These are phyloP conservation scores for Allomyces macrogynus DNA, from an alignment of 192 early-diverging fungal genomes.

Conservation along the genomic window DNA sequence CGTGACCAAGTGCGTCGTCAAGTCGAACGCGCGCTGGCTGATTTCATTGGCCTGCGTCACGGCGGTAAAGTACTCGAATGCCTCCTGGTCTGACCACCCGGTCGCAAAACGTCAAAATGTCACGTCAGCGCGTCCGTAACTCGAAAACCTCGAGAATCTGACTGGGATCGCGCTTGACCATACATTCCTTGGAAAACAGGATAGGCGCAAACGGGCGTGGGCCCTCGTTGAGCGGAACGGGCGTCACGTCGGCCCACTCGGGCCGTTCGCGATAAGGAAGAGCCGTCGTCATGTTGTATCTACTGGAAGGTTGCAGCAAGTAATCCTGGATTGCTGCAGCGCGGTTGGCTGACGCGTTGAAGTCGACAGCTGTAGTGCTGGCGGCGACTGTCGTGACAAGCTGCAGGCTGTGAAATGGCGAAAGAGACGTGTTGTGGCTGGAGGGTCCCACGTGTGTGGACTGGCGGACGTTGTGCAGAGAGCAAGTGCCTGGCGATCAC, in stretches of 20 bases:
- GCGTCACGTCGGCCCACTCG: conserved; percentile 43
- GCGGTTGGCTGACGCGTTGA: too few species aligned
- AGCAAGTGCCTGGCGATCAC: too few species aligned
- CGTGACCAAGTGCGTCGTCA: conserved; percentile 61
- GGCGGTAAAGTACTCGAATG: conserved; percentile 80
- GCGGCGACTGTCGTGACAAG: too few species aligned
- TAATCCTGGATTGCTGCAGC: too few species aligned
- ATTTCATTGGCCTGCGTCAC: conserved; percentile 47
- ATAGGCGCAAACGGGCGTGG: conserved; percentile 60
- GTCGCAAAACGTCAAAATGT: conserved; percentile 2
- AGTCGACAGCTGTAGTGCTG: too few species aligned
- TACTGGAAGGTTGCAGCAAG: too few species aligned
- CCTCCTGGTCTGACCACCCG: conserved; percentile 29
- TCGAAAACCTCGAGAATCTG: too few species aligned
- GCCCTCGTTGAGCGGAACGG: conserved; percentile 57
- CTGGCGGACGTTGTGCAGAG: too few species aligned
- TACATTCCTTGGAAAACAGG: conserved; percentile 57
- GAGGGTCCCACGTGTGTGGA: too few species aligned
- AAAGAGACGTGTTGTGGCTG: too few species aligned
- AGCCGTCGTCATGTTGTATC: background rate
- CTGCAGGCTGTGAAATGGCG: too few species aligned
- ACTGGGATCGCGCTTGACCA: conserved; percentile 3
- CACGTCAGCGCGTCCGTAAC: background rate
- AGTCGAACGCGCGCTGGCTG: conserved; percentile 53
- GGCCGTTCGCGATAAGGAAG: conserved; percentile 6